phyloP scores from a whole-genome alignment of 345 rosid species.

The Brassica cretica region DNA sequence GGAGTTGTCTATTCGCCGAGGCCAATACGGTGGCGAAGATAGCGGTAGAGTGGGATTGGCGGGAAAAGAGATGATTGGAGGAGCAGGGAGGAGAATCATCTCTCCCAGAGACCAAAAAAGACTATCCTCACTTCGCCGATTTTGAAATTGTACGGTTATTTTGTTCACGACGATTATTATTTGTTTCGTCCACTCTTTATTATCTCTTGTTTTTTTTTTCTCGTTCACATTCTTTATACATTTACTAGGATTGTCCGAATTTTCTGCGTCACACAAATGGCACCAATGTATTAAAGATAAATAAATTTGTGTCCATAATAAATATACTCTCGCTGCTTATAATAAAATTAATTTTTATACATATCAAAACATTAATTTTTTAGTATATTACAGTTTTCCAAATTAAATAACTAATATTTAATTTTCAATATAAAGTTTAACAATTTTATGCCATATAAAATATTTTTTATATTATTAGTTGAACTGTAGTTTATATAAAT shows the following conservation, averaged over 20 bases:
- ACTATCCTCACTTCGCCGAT: not conserved
- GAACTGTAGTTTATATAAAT: too few relatives aligned
- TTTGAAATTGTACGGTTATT: conserved; percentile 1
- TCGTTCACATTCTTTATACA: conserved; percentile 35
- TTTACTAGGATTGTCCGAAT: conserved; percentile 2
- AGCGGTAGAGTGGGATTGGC: conserved; percentile 35
- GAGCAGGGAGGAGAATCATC: conserved; percentile 38
- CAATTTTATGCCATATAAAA: too few relatives aligned
- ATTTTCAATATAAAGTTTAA: too few relatives aligned
- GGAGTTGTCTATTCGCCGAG: conserved; percentile 30
- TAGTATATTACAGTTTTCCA: too few relatives aligned
- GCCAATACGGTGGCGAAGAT: conserved; percentile 13
- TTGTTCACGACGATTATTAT: not conserved
- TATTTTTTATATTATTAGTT: too few relatives aligned
- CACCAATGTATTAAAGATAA: conserved; percentile 1
- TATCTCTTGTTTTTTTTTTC: not conserved
- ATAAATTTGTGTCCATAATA: too few relatives aligned
- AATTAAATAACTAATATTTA: too few relatives aligned
- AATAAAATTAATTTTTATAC: too few relatives aligned
- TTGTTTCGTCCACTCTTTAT: conserved; percentile 3
- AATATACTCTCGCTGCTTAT: too few relatives aligned
- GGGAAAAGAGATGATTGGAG: conserved; percentile 47
- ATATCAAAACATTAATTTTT: too few relatives aligned
- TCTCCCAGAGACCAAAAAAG: conserved; percentile 6
- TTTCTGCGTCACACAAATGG: conserved; percentile 37